Base-by-base conservation (phyloP, 1,284 basidiomycete genomes). In the Cutaneotrichosporon mucoides region DNA sequence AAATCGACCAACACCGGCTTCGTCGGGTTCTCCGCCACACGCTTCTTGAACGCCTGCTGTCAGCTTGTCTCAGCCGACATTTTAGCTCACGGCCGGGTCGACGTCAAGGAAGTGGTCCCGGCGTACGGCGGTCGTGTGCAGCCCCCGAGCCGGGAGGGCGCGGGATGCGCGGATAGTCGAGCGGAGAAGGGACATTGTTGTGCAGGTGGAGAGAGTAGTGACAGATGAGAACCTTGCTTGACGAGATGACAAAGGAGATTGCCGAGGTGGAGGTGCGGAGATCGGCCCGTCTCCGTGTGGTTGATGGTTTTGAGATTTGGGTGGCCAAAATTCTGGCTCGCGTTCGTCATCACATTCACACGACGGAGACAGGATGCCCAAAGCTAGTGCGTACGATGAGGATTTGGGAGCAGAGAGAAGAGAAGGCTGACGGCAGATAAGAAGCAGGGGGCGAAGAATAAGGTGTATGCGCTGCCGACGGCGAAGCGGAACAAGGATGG, bases 401-500 rank as follows among this genome's bases (percentile, higher is more conserved):
- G 24, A 24, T 24, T 24, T 24, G 24, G 24, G 24, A 24, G 24
- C 24, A 9, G 24, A 24, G 24, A 24, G 24, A 24, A 24, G 24
- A 24, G 24, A 24, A n/a, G 33, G 48, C 46, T 60, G 36, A 59
- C 50, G 13, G 12, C 49, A 58, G 65, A 49, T 43, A 58, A 68
- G 43, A 70, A 69, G 54, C 55, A 52, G 24, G 52, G 58, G 24
- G 24, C 24, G 24, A 72, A 71, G 60, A 59, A 62, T 54, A 75
- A 73, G 63, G 66, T 71, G 38, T 73, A 72, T 43, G 46, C 67
- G 24, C 16, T 72, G 35, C 73, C 73, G 0, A 59, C 68, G 6
- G 62, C 72, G 7, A 49, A 50, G 55, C 68, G 71, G 46, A 68
- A 90, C 88, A 91, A 90, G 72, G 89, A 91, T 73, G 87, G 87